These are phyloP conservation scores for Ceratocystiopsis sp. DNA, from an alignment of 2,329 filamentous ascomycete species.

Conservation along the genomic window DNA sequence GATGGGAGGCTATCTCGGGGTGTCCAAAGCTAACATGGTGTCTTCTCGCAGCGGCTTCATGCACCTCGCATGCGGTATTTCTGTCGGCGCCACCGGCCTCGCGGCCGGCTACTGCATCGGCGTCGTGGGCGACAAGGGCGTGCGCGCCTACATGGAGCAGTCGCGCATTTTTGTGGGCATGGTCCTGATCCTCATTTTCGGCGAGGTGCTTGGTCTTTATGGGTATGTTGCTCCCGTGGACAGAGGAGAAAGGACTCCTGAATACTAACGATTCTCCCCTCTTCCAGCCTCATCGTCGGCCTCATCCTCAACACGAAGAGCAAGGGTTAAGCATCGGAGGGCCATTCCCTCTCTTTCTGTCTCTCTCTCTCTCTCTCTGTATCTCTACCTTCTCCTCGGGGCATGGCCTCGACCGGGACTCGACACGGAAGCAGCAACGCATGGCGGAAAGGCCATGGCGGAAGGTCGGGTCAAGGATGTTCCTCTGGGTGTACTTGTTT, in stretches of 20 bases:
- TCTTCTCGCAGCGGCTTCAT: slow-evolving; percentile 53
- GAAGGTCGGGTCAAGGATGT: too few species aligned
- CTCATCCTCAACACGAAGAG: slow-evolving; percentile 84
- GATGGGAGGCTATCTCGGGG: too few species aligned
- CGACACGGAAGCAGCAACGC: too few species aligned
- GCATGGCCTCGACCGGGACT: too few species aligned
- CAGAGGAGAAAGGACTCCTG: neutral
- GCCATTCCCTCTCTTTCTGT: too few species aligned
- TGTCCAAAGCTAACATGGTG: slow-evolving; percentile 9
- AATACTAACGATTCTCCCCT: neutral
- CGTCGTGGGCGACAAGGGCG: slow-evolving; percentile 84
- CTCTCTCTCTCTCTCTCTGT: neutral
- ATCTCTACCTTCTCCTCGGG: too few species aligned
- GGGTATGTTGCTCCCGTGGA: slow-evolving; percentile 42
- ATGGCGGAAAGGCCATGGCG: too few species aligned
- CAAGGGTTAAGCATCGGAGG: slow-evolving; percentile 30
- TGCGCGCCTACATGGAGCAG: slow-evolving; percentile 91
- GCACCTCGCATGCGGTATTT: slow-evolving; percentile 80
- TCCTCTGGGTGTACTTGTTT: too few species aligned
- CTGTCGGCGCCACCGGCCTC: slow-evolving; percentile 80
- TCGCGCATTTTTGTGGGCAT: slow-evolving; percentile 94
- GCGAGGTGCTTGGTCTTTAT: slow-evolving; percentile 90
- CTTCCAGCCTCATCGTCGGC: slow-evolving; percentile 65
- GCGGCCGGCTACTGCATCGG: slow-evolving; percentile 95
- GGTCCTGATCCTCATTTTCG: slow-evolving; percentile 97